Evolutionary conservation across 495 filamentous ascomycete species (phyloP).

Genomic region (Aspergillus homomorphus): DNA sequence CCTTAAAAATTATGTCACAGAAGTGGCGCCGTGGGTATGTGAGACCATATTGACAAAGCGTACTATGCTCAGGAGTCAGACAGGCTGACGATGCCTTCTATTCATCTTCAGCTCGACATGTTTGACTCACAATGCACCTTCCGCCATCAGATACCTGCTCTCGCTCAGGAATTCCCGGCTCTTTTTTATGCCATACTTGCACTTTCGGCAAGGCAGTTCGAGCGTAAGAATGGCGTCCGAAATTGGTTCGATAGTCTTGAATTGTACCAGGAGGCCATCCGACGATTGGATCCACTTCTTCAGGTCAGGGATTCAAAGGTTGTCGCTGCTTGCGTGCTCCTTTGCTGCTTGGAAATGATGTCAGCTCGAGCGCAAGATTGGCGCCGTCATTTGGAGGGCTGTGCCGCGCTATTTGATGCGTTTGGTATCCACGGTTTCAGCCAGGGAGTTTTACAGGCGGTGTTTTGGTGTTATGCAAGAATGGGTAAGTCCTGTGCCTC

Average conservation of each 20-base stretch:
- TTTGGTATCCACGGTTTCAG: constrained; percentile 44
- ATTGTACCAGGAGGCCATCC: constrained; percentile 46
- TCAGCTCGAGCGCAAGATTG: constrained; percentile 44
- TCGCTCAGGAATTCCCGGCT: constrained; percentile 38
- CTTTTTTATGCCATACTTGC: constrained; percentile 42
- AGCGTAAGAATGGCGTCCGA: constrained; percentile 35
- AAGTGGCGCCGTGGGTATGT: constrained; percentile 44
- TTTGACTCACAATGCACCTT: constrained; percentile 46
- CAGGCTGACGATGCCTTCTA: constrained; percentile 1
- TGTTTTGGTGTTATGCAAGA: constrained; percentile 51
- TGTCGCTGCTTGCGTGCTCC: constrained; percentile 39
- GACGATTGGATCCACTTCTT: constrained; percentile 33
- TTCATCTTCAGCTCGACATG: constrained; percentile 43
- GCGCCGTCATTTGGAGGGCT: constrained; percentile 48
- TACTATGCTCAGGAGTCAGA: neutral
- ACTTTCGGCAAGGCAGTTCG: constrained; percentile 42
- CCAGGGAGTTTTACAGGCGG: constrained; percentile 36
- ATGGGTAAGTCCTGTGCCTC: constrained; percentile 32
- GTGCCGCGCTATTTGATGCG: constrained; percentile 43
- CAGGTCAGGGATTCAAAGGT: constrained; percentile 40
- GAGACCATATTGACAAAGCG: neutral
- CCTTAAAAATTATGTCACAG: constrained; percentile 44
- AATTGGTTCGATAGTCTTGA: constrained; percentile 42
- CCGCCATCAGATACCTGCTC: constrained; percentile 37
- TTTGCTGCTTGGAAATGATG: constrained; percentile 50